Conservation (phyloP, 768 basidiomycete genomes). For the Boletus pseudopeckii region DNA sequence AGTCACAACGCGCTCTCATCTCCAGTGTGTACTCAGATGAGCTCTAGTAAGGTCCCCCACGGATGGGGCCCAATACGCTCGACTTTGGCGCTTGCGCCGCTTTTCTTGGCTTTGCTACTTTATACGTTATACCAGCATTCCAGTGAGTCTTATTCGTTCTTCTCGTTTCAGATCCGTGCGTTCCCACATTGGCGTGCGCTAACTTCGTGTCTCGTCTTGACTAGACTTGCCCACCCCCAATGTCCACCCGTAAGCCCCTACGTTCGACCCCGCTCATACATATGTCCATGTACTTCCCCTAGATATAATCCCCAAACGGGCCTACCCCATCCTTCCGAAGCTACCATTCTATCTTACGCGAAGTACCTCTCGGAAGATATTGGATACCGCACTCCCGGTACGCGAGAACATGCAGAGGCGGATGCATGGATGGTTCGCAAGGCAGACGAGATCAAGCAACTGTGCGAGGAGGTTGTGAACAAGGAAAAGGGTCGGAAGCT, state of each 20-base stretch:
- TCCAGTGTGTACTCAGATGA: conserved; percentile 5
- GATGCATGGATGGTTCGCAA: conserved; percentile 79
- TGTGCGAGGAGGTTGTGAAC: conserved; percentile 57
- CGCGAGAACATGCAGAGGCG: conserved; percentile 79
- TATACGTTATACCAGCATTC: conserved; percentile 48
- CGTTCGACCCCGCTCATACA: background rate
- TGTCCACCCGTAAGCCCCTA: conserved; percentile 45
- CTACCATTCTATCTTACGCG: conserved; percentile 59
- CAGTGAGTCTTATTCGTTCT: conserved; percentile 33
- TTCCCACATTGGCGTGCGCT: background rate
- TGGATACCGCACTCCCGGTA: conserved; percentile 90
- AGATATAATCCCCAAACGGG: conserved; percentile 49
- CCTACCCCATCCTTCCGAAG: conserved; percentile 69
- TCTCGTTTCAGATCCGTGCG: background rate
- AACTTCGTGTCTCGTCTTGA: background rate
- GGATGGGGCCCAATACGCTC: conserved; percentile 62
- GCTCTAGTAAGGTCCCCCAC: background rate
- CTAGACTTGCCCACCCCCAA: conserved; percentile 59
- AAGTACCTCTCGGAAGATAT: conserved; percentile 78
- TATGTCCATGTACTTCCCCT: background rate
- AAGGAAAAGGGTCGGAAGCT: conserved; percentile 49
- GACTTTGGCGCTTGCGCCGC: conserved; percentile 49
- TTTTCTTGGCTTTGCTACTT: conserved; percentile 49
- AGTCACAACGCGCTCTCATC: background rate
- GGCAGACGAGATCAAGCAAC: conserved; percentile 54